phyloP scores from a whole-genome alignment of 129 eudicot species.

The Heracleum sosnowskyi region DNA sequence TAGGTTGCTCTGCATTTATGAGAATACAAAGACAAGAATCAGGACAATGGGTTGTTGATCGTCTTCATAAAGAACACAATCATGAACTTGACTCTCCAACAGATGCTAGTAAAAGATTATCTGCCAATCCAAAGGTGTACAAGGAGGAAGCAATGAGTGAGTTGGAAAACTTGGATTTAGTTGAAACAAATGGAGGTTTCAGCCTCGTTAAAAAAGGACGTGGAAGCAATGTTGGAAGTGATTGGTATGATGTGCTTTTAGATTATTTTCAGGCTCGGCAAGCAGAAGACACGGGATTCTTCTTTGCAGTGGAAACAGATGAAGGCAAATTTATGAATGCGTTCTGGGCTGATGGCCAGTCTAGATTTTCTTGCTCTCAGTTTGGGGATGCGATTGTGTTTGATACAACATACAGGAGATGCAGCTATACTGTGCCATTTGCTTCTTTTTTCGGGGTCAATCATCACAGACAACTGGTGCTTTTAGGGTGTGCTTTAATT shows the following conservation, averaged over 20 bases:
- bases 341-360: constrained; percentile 79
- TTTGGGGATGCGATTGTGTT: constrained; percentile 74
- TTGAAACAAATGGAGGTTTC: constrained; percentile 71
- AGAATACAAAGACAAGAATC: constrained; percentile 83
- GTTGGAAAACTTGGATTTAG: constrained; percentile 67
- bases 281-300: constrained; percentile 75
- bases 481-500: constrained; percentile 73
- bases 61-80: constrained; percentile 70
- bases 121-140: constrained; percentile 36
- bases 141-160: constrained; percentile 48
- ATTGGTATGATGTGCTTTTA: constrained; percentile 50
- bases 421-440: constrained; percentile 50
- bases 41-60: constrained; percentile 81
- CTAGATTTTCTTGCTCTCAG: constrained; percentile 72
- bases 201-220: constrained; percentile 56
- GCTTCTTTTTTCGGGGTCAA: constrained; percentile 71
- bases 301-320: constrained; percentile 52
- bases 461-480: constrained; percentile 79
- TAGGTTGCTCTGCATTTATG: constrained; percentile 84
- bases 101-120: constrained; percentile 23
- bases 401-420: constrained; percentile 59
- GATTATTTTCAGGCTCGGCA: constrained; percentile 71
- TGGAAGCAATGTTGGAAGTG: constrained; percentile 45
- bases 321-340: constrained; percentile 56
- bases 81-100: constrained; percentile 49